Percentiles rank a stretch among this genome's conserved stretches.
Conservation (phyloP, 1,284 basidiomycete species). For the Apiotrichum montevideense region DNA sequence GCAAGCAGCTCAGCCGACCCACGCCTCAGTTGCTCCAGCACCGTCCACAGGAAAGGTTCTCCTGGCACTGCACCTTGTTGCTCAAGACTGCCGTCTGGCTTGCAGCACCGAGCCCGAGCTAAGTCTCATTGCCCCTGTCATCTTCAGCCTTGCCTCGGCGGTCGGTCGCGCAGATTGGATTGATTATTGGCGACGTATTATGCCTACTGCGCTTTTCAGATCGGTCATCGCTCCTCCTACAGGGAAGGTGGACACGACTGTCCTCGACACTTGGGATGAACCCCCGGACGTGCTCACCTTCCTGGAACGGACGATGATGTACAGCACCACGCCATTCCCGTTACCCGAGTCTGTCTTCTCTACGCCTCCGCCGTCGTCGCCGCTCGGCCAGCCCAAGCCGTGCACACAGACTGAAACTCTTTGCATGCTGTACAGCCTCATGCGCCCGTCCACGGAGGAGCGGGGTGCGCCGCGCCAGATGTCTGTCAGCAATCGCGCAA, state of each 20-base stretch:
- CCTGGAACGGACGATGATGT: slow-evolving; percentile 27
- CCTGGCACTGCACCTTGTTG: slow-evolving; percentile 68
- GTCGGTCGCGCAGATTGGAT: slow-evolving; percentile 70
- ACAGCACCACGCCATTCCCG: slow-evolving; percentile 26
- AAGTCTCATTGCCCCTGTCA: slow-evolving; percentile 57
- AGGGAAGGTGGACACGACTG: slow-evolving; percentile 19
- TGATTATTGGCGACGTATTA: slow-evolving; percentile 77
- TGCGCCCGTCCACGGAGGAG: slow-evolving; percentile 43
- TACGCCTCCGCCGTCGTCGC: slow-evolving; percentile 50
- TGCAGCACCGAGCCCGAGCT: slow-evolving; percentile 52
- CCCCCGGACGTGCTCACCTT: slow-evolving; percentile 47
- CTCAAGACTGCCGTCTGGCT: slow-evolving; percentile 52
- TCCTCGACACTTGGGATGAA: slow-evolving; percentile 26
- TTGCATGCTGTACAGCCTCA: slow-evolving; percentile 22
- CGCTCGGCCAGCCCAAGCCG: slow-evolving; percentile 19
- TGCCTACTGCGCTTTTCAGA: slow-evolving; percentile 51
- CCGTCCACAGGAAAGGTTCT: slow-evolving; percentile 40
- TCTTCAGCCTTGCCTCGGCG: slow-evolving; percentile 59
- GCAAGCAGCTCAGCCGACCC: background rate
- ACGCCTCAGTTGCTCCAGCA: background rate
- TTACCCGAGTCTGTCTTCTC: slow-evolving; percentile 8
- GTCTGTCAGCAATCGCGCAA: slow-evolving; percentile 45
- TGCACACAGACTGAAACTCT: slow-evolving; percentile 22
- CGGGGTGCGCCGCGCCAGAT: background rate
- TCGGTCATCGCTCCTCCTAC: background rate